Base-by-base conservation (phyloP, 2,329 filamentous ascomycete species). In the Hymenoscyphus salicellus region DNA sequence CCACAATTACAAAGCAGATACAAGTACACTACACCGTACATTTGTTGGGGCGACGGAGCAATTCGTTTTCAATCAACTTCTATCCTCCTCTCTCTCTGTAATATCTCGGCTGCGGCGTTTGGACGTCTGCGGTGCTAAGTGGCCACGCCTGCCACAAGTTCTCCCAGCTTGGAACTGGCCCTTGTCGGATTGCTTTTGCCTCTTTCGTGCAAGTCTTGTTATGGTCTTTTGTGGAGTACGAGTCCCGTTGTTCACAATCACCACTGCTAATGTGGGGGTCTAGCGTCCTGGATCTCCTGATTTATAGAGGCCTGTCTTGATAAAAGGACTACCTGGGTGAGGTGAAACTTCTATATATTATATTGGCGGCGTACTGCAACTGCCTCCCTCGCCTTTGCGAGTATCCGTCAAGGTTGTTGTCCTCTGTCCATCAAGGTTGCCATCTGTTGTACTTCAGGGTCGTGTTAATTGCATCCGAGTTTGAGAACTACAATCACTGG, bases 181-280 rank as follows among this genome's bases (percentile, higher is more conserved):
- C 46, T 23, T 3, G 46, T 52, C 46, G 46, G 46, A 52, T 52
- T 52, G 46, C 46, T 52, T 52, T 52, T 52, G 10, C 46, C 46
- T 52, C 46, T 52, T 52, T 52, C 23, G 46, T 52, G 46, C 46
- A 52, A 52, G 46, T 52, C 46, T 26, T 52, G 10, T 52, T 23
- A 20, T 20, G 20, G 46, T 52, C 46, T 52, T 26, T 52, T 52
- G 46, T 52, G 46, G 46, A 26, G 46, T 52, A 52, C 46, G 46
- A 52, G 46, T 52, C 46, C 46, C 46, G 46, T 26, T 52, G 46
- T 52, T 23, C 46, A 52, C 46, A 52, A 26, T 52, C 46, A 52
- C n/a, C 46, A 52, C 46, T 52, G 46, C 46, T 52, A 52, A 52
- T 52, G 46, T 52, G 46, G 46, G n/a, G 20, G 46, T 52, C 46